Conservation (phyloP, 768 basidiomycete species). For the Mycena galericulata region DNA sequence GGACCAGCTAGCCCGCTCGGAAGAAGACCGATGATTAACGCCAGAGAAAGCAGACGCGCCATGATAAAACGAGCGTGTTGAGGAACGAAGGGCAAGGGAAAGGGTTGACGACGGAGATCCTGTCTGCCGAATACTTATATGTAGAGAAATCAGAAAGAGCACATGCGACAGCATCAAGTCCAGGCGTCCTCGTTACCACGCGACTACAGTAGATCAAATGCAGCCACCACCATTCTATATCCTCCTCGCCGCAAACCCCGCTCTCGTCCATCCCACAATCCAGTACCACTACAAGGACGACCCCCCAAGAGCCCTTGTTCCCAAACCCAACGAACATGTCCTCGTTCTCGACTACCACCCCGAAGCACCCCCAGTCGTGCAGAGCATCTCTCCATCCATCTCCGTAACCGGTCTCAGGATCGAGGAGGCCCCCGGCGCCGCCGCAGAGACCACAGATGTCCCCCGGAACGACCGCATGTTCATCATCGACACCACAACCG, state of each 20-base stretch:
- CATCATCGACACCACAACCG: constrained; percentile 73
- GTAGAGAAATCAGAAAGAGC: too few species aligned
- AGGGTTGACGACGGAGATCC: constrained; percentile 37
- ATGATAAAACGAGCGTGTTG: constrained; percentile 44
- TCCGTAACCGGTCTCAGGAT: constrained; percentile 71
- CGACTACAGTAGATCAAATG: too few species aligned
- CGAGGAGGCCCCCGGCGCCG: constrained; percentile 80
- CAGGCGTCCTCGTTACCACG: too few species aligned
- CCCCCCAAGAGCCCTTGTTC: constrained; percentile 72
- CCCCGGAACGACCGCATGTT: constrained; percentile 77
- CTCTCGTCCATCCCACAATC: constrained; percentile 77
- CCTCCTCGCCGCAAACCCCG: constrained; percentile 67
- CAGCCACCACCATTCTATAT: constrained; percentile 76
- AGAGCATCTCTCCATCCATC: constrained; percentile 60
- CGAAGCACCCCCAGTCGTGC: constrained; percentile 57
- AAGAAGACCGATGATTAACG: constrained; percentile 48
- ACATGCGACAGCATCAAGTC: too few species aligned
- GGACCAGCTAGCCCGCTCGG: constrained; percentile 59
- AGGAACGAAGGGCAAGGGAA: constrained; percentile 39
- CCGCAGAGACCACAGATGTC: constrained; percentile 58
- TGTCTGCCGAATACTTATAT: neutral
- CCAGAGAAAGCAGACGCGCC: constrained; percentile 53
- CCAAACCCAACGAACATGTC: constrained; percentile 75
- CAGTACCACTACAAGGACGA: constrained; percentile 90
- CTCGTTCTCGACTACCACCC: constrained; percentile 79